Evolutionary conservation across 2,329 filamentous ascomycete genomes (phyloP), one percentile per base, ranked within the genome.

Genomic region (Lojkania enalia): DNA sequence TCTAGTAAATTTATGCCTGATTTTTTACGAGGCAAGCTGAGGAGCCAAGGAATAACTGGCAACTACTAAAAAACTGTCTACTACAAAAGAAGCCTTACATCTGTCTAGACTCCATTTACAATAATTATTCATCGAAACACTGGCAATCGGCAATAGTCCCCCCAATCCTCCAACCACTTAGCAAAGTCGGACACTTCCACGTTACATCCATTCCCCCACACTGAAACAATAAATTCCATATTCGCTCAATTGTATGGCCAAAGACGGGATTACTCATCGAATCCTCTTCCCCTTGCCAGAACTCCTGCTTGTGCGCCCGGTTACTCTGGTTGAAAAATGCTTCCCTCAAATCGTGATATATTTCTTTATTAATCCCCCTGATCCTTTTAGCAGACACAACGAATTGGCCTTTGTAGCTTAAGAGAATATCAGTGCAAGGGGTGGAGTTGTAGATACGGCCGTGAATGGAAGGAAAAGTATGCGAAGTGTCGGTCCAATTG

Each of bases 321-420:
- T 58, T 64, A 7, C 54, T 42, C 20, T 54, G 41, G 32, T 64
- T 54, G 14, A 56, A 38, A 23, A 66, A 48, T 1, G 55, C 53
- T 3, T 58, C 31, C 18, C 39, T 48, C 19, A 74, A 46, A 12
- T 63, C 56, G 20, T 71, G 50, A 44, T 71, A 75, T 13, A 72
- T 50, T 4, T 38, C 39, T 37, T 61, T 69, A 16, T 56, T 49
- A 7, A 66, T 62, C 2, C 61, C 71, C 1, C 73, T 60, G 4
- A 78, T 72, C 1, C 77, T 65, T 4, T 60, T 61, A 0, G 72
- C 71, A 1, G 73, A 75, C 2, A 69, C 73, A 27, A 77, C 59
- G 52, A 79, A 78, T 39, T 76, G 72, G 13, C 76, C 77, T 33
- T 73, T 73, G 49, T 75, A 75, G 2, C 71, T 73, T 5, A 77